Percentiles rank a stretch among this genome's conserved stretches.
These are phyloP conservation scores for Crithidia brevicula DNA, from an alignment of 208 protist genomes.

Conservation along the genomic window DNA sequence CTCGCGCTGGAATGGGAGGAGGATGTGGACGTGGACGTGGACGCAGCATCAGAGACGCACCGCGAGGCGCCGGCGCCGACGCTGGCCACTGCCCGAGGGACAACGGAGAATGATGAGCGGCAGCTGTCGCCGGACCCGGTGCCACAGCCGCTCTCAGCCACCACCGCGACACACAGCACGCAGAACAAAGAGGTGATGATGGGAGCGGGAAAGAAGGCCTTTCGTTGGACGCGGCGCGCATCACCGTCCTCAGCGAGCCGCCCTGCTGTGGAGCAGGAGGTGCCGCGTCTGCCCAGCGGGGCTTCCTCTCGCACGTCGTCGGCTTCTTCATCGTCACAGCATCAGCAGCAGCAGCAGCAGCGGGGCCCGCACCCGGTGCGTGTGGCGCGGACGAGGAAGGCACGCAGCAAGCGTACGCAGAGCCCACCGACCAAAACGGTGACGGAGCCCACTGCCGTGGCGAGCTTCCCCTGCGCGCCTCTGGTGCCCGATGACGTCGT, in stretches of 20 bases:
- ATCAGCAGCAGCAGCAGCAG: no score
- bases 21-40: slow-evolving; percentile 19
- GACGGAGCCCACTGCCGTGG: not conserved
- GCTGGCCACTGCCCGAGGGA: not conserved
- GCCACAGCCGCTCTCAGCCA: not conserved
- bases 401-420: not conserved
- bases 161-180: not conserved
- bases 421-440: not conserved
- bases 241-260: not conserved
- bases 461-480: not conserved
- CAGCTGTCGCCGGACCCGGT: not conserved
- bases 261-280: not conserved
- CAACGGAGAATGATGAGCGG: not conserved
- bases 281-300: not conserved
- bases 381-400: not conserved
- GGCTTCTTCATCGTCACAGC: not conserved
- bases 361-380: slow-evolving; percentile 8
- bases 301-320: slow-evolving; percentile 7
- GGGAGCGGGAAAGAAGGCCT: not conserved
- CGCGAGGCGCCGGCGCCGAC: not conserved
- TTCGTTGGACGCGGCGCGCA: slow-evolving; percentile 12
- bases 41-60: not conserved
- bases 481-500: not conserved
- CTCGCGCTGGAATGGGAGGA: not conserved
- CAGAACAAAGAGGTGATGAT: not conserved